Evolutionary conservation across 1,284 basidiomycete genomes (phyloP), one percentile per base, ranked within the genome.

Genomic region (Kalmanozyma brasiliensis): DNA sequence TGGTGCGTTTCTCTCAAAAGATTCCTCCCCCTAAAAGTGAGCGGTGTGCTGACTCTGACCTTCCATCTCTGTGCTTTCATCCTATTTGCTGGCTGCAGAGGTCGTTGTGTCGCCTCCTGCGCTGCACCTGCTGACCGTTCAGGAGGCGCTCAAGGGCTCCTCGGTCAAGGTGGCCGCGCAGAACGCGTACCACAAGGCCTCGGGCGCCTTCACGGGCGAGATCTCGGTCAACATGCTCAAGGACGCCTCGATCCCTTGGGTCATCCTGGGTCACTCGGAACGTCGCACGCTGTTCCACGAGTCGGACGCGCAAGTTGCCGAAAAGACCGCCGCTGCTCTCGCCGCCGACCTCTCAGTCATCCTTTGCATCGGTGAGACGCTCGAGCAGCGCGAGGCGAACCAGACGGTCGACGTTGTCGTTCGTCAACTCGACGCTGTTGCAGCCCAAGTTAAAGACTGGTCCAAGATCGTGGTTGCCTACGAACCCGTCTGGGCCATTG

Each of bases 231-330:
- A 52, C 24, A 93, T 96, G 85, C 88, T 98, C 78, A 87, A 86
- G 59, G 93, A 98, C 81, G 91, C 91, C 17, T 86, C 86, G 4
- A 88, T 98, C 73, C 91, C 91, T 59, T 98, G 92, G 84, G 94
- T 97, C 74, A 91, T 99, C 83, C 88, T 98, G 60, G 95, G 94
- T 87, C 95, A 99, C 87, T 97, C 94, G 43, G 96, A 99, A 84
- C 91, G 96, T 73, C 90, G 95, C 59, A 90, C 91, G 5, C 84
- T 96, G 73, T 98, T 98, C 86, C 86, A 89, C 82, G 96, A 99
- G 83, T 87, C 88, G 20, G 93, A 93, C 70, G 88, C 88, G 62
- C 77, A 91, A 52, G 90, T 98, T 62, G 94, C 92, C 16, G 85
- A 87, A 67, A 98, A 98, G 87, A 93, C 91, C 66, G 47, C 65